These are phyloP conservation scores for Aspergillus homomorphus DNA, from an alignment of 495 filamentous ascomycete species.

Conservation along the genomic window DNA sequence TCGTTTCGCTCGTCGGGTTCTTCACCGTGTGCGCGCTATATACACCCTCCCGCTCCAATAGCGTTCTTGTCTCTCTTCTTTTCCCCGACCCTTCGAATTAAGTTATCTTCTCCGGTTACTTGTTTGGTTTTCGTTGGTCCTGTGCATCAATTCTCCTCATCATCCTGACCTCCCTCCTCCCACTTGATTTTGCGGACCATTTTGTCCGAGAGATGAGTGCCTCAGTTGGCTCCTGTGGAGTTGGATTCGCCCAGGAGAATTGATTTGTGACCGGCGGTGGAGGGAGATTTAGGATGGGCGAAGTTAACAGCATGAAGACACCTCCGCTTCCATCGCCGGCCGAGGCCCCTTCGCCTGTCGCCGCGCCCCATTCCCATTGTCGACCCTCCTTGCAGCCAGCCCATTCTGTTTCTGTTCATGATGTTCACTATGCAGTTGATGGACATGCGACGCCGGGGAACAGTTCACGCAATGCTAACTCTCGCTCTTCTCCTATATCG, in stretches of 20 bases:
- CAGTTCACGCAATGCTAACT: constrained; percentile 26
- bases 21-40: neutral
- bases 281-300: constrained; percentile 39
- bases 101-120: neutral
- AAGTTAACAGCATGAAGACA: constrained; percentile 40
- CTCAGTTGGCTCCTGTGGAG: constrained; percentile 29
- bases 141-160: neutral
- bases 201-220: constrained; percentile 39
- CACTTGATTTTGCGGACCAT: constrained; percentile 20
- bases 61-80: constrained; percentile 1
- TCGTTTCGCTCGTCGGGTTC: neutral
- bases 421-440: constrained; percentile 22
- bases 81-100: neutral
- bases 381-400: constrained; percentile 28
- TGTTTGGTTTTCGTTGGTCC: neutral
- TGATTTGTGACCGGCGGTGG: constrained; percentile 35
- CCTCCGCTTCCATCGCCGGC: constrained; percentile 45
- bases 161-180: neutral
- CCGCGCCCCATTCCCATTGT: constrained; percentile 29
- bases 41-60: constrained; percentile 4
- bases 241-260: constrained; percentile 34
- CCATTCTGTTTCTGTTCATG: constrained; percentile 18
- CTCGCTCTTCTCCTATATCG: constrained; percentile 15
- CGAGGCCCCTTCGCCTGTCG: constrained; percentile 35
- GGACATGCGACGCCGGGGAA: constrained; percentile 20